Evolutionary conservation across 164 flowering plant species (phyloP).

Genomic region (Macadamia integrifolia): DNA sequence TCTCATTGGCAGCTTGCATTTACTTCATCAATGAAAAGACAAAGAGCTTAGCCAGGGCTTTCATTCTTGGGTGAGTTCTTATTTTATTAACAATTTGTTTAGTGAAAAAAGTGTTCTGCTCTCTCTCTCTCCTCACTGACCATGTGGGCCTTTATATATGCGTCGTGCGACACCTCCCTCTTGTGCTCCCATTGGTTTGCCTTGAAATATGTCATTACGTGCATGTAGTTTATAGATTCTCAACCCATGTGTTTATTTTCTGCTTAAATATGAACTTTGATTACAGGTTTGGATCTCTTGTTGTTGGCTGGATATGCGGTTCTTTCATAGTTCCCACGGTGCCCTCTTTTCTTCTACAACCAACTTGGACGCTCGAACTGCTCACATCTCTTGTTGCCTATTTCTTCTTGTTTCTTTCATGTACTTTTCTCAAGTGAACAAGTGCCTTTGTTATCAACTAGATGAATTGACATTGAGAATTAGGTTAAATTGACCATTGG

Average conservation of each 20-base stretch:
- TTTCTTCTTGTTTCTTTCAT: conserved; percentile 65
- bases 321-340: conserved; percentile 65
- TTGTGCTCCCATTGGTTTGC: too few species aligned
- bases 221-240: too few species aligned
- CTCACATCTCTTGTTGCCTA: conserved; percentile 76
- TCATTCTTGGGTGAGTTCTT: conserved; percentile 58
- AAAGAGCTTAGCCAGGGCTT: conserved; percentile 74
- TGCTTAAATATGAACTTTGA: background rate
- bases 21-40: conserved; percentile 93
- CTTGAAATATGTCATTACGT: too few species aligned
- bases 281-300: conserved; percentile 77
- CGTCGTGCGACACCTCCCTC: too few species aligned
- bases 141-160: too few species aligned
- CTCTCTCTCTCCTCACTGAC: too few species aligned
- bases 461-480: background rate
- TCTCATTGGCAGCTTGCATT: conserved; percentile 83
- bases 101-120: too few species aligned
- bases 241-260: background rate
- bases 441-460: background rate
- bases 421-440: conserved; percentile 81
- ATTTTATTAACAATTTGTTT: background rate
- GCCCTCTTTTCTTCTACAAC: conserved; percentile 54
- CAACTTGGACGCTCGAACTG: conserved; percentile 92
- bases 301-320: conserved; percentile 78
- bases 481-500: background rate